Base-by-base conservation (phyloP, 805 yeast species). In the Clavispora fructus region DNA sequence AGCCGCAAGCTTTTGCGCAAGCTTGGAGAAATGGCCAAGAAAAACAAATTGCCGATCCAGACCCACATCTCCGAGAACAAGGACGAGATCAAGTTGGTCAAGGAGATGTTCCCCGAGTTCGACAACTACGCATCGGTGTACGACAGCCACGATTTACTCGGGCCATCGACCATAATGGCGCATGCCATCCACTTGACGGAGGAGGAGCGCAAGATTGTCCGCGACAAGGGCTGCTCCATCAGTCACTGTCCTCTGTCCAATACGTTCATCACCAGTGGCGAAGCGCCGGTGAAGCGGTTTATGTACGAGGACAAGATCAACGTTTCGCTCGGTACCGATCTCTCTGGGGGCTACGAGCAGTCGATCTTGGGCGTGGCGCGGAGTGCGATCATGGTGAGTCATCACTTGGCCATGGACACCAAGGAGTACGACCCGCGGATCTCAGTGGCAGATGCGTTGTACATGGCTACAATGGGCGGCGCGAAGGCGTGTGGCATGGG, bases 171-270 rank as follows among this genome's bases (percentile, higher is more conserved):
- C 0, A 80, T 89, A 28, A 68, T 92, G 48, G 99, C 97, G 0
- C 99, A 92, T 60, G 95, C 94, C 32, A 74, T 94, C 33, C 95
- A 91, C 59, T 68, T 92, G 44, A 54, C 79, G 1, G 80, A 78
- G 8, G 72, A 72, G 2, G 99, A 92, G 63, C 71, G 82, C 37
- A 64, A 74, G 14, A 49, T 86, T 17, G 71, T 94, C 39, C 74
- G 73, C 50, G 51, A 57, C 14, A 75, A 77, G 17, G 67, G 78
- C 6, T 69, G 88, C 29, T 95, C 97, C 11, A 79, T 92, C 14
- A 77, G 95, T 5, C 98, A 94, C 65, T 92, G 99, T 67, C 99
- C 99, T 2, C 80, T 89, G 10, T 87, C 96, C 14, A 92, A 92
- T 63, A 81, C 95, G 1, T 81, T 94, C 14, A 75, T 92, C 47